Percentiles rank a stretch among this genome's conserved stretches.
These are phyloP conservation scores for Schizothecium vesticola DNA, from an alignment of 495 filamentous ascomycete genomes.

Conservation along the genomic window DNA sequence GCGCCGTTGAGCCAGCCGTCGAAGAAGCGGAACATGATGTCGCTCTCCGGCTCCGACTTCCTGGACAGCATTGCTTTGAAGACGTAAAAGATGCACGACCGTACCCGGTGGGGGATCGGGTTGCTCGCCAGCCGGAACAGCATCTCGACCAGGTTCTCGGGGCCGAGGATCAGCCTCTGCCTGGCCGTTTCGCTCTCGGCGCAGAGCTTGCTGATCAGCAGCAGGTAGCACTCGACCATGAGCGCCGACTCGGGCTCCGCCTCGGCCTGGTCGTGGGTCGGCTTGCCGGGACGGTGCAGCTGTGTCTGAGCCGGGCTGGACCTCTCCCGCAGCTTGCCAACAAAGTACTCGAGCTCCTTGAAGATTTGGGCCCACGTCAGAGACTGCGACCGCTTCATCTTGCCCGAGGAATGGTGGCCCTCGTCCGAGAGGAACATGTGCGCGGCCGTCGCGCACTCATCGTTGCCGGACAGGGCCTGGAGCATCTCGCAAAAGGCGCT, in stretches of 20 bases:
- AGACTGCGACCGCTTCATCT: conserved; percentile 70
- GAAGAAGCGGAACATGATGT: conserved; percentile 61
- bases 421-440: conserved; percentile 90
- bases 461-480: conserved; percentile 72
- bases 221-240: conserved; percentile 90
- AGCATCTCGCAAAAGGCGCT: conserved; percentile 96
- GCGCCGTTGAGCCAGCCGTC: conserved; percentile 66
- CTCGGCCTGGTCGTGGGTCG: conserved; percentile 47
- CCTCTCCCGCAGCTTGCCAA: conserved; percentile 60
- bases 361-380: conserved; percentile 92
- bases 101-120: conserved; percentile 63
- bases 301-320: conserved; percentile 49
- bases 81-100: conserved; percentile 68
- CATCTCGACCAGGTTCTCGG: conserved; percentile 55
- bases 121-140: conserved; percentile 66
- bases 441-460: conserved; percentile 70
- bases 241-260: conserved; percentile 81
- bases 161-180: conserved; percentile 61
- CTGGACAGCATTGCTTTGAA: conserved; percentile 62
- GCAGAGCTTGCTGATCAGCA: conserved; percentile 74
- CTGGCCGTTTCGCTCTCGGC: conserved; percentile 62
- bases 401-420: conserved; percentile 61
- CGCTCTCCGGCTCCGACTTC: conserved; percentile 54
- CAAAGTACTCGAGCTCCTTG: conserved; percentile 74
- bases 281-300: conserved; percentile 54